phyloP scores from a whole-genome alignment of 2,329 filamentous ascomycete genomes.

The Chalaropsis ovoidea region DNA sequence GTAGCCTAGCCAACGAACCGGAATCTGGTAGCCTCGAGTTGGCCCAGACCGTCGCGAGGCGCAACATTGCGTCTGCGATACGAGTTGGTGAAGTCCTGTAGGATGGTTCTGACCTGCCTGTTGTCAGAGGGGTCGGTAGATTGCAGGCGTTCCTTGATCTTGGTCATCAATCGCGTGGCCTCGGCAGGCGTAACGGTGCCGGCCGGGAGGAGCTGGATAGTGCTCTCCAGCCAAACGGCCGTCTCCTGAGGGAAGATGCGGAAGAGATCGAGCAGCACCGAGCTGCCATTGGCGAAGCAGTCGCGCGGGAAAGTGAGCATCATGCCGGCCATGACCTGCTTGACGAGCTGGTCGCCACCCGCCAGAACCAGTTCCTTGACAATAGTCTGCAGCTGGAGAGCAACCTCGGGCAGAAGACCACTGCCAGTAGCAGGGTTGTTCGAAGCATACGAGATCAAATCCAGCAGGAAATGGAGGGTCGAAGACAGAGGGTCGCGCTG shows the following conservation, averaged over 20 bases:
- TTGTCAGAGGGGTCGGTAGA: conserved; percentile 51
- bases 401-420: conserved; percentile 47
- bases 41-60: conserved; percentile 80
- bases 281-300: conserved; percentile 88
- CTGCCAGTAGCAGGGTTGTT: conserved; percentile 58
- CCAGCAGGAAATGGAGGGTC: conserved; percentile 83
- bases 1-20: conserved; percentile 50
- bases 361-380: conserved; percentile 61
- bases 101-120: conserved; percentile 67
- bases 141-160: conserved; percentile 67
- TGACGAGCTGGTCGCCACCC: conserved; percentile 69
- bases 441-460: conserved; percentile 79
- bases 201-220: conserved; percentile 70
- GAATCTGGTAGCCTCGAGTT: conserved; percentile 78
- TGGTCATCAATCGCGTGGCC: conserved; percentile 66
- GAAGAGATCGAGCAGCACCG: conserved; percentile 81
- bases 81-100: conserved; percentile 94
- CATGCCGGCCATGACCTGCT: conserved; percentile 90
- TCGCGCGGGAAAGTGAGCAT: conserved; percentile 98
- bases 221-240: conserved; percentile 70
- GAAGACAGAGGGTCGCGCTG: conserved; percentile 86
- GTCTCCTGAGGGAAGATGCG: conserved; percentile 74
- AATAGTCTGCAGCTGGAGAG: conserved; percentile 58
- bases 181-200: conserved; percentile 74
- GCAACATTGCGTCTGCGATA: conserved; percentile 91